Evolutionary conservation across 225 moss, liverwort and hornwort genomes (phyloP).

Genomic region (Takakia lepidozioides): DNA sequence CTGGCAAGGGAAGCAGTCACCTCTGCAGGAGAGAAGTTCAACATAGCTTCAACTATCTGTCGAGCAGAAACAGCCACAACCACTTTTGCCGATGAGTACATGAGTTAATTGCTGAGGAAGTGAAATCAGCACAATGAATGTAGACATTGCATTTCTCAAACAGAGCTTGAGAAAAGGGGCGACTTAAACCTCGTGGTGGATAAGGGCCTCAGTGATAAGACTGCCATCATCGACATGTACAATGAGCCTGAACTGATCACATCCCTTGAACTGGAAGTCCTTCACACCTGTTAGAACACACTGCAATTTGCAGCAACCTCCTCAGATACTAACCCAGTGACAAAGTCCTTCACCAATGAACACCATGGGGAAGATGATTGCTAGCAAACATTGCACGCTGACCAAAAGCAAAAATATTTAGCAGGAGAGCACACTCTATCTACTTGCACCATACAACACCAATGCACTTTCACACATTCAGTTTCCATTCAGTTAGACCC

Average conservation of each 20-base stretch:
- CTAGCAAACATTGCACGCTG: too few species aligned
- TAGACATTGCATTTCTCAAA: background rate
- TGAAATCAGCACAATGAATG: background rate
- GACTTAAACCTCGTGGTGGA: slow-evolving; percentile 57
- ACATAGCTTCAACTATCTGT: slow-evolving; percentile 64
- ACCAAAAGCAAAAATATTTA: too few species aligned
- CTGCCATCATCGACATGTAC: slow-evolving; percentile 94
- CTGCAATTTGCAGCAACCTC: too few species aligned
- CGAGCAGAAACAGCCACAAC: slow-evolving; percentile 3
- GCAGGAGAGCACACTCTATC: too few species aligned
- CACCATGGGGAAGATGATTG: too few species aligned
- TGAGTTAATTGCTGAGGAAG: too few species aligned
- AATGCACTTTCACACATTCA: too few species aligned
- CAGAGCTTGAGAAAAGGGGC: background rate
- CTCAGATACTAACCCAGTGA: too few species aligned
- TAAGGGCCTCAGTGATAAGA: slow-evolving; percentile 60
- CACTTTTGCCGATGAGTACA: too few species aligned
- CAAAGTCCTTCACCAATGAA: background rate
- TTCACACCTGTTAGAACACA: slow-evolving; percentile 92
- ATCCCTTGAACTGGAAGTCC: slow-evolving; percentile 64
- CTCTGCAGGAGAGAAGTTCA: slow-evolving; percentile 58
- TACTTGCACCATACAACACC: too few species aligned
- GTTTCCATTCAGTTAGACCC: background rate
- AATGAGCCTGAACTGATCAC: slow-evolving; percentile 64
- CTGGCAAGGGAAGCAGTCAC: slow-evolving; percentile 47